Percentiles rank a stretch among this genome's conserved stretches.
Evolutionary conservation across 768 basidiomycete species (phyloP).

Genomic region (Termitomyces sp.): DNA sequence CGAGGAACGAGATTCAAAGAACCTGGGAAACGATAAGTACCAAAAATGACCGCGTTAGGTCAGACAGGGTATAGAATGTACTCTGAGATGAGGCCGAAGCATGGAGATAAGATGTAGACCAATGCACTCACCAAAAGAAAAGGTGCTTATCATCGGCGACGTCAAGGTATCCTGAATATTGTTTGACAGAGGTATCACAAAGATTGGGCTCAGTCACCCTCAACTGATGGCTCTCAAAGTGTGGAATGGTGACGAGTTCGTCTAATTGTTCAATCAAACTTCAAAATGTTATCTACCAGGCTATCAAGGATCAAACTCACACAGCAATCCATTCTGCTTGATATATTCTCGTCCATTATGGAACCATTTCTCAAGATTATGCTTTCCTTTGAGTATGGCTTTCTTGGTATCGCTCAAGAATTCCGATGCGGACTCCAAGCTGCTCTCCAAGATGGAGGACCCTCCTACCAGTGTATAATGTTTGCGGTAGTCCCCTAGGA

Average conservation of each 20-base stretch:
- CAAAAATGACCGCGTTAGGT: not conserved
- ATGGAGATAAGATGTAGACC: not conserved
- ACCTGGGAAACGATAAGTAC: slow-evolving; percentile 38
- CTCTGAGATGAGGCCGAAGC: not conserved
- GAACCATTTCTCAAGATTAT: slow-evolving; percentile 54
- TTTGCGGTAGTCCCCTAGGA: slow-evolving; percentile 28
- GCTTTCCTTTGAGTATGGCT: slow-evolving; percentile 36
- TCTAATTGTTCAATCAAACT: slow-evolving; percentile 30
- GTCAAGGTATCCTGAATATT: slow-evolving; percentile 82
- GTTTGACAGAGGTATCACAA: slow-evolving; percentile 77
- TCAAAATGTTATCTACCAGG: not conserved
- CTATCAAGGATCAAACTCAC: slow-evolving; percentile 36
- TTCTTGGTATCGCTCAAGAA: slow-evolving; percentile 38
- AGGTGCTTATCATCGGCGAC: slow-evolving; percentile 74
- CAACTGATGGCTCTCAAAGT: slow-evolving; percentile 45
- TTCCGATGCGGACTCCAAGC: slow-evolving; percentile 20
- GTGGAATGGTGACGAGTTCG: slow-evolving; percentile 55
- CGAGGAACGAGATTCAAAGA: slow-evolving; percentile 77
- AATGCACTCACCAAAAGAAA: slow-evolving; percentile 69
- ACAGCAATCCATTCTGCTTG: slow-evolving; percentile 64
- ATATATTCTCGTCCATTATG: slow-evolving; percentile 61
- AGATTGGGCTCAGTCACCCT: slow-evolving; percentile 63
- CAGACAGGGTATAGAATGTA: not conserved
- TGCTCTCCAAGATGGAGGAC: not conserved
- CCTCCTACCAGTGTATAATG: slow-evolving; percentile 2